Percentiles rank a stretch among this genome's conserved stretches.
These are phyloP conservation scores for Lupinus albus DNA, from an alignment of 306 rosid genomes.

Conservation along the genomic window DNA sequence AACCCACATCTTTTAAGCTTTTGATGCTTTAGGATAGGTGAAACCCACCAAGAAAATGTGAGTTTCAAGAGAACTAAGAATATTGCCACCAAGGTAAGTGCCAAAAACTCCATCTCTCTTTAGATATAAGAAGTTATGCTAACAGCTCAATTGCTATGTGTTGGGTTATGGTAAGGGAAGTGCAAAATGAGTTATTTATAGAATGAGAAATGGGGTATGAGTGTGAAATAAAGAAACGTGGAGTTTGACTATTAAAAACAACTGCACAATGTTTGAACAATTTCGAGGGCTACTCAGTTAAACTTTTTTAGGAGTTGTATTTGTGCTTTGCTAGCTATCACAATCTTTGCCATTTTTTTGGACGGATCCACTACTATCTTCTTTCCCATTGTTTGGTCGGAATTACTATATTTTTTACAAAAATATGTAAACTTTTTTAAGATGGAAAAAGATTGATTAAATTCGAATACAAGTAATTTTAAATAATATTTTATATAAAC, in stretches of 20 bases:
- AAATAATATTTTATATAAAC: too few relatives aligned
- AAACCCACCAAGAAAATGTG: constrained; percentile 63
- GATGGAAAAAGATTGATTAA: too few relatives aligned
- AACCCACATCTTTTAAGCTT: constrained; percentile 72
- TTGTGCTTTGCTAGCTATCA: constrained; percentile 17
- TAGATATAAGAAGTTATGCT: constrained; percentile 7
- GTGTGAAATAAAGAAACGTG: constrained; percentile 26
- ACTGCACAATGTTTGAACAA: constrained; percentile 25
- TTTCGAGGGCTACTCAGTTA: constrained; percentile 28
- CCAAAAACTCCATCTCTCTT: constrained; percentile 36
- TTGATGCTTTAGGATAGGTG: constrained; percentile 44
- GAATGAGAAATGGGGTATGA: constrained; percentile 21
- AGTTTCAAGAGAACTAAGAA: constrained; percentile 42
- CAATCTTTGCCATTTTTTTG: not conserved
- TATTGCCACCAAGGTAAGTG: constrained; percentile 15
- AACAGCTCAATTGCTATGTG: not conserved
- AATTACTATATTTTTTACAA: not conserved
- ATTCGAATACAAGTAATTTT: too few relatives aligned
- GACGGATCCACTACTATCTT: not conserved
- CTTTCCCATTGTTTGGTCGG: constrained; percentile 32
- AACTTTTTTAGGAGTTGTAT: constrained; percentile 7
- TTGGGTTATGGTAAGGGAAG: constrained; percentile 32
- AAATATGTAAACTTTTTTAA: too few relatives aligned
- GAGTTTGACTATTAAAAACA: constrained; percentile 43
- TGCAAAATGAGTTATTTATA: constrained; percentile 49